Conservation (phyloP, 2,329 filamentous ascomycete species). For the Botrytis porri region DNA sequence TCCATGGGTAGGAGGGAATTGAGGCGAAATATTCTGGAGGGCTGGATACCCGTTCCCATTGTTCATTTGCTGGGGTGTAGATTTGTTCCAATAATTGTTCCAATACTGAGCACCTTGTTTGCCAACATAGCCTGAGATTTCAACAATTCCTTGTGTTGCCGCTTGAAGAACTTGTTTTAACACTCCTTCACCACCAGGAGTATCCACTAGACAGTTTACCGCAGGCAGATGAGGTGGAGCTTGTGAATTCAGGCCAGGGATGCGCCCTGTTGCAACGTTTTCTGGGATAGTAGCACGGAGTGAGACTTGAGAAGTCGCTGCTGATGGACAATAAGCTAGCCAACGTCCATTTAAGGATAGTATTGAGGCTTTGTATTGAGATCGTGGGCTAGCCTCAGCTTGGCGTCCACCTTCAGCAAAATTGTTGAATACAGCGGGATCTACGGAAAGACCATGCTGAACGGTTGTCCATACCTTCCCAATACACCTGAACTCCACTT, state of each 20-base stretch:
- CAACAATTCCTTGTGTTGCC: conserved; percentile 74
- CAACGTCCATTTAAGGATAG: conserved; percentile 69
- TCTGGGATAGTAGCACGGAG: conserved; percentile 64
- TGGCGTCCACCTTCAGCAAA: conserved; percentile 37
- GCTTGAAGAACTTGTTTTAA: conserved; percentile 76
- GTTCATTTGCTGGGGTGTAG: conserved; percentile 45
- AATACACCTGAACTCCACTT: conserved; percentile 16
- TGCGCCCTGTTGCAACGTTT: conserved; percentile 49
- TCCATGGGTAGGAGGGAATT: conserved; percentile 76
- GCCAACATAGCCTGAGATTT: conserved; percentile 71
- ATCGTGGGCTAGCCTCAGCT: conserved; percentile 42
- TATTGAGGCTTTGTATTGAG: conserved; percentile 58
- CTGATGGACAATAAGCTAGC: conserved; percentile 72
- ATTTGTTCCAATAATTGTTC: conserved; percentile 75
- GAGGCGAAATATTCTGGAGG: conserved; percentile 37
- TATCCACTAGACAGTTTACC: conserved; percentile 65
- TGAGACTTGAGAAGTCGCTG: conserved; percentile 67
- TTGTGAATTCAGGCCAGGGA: conserved; percentile 56
- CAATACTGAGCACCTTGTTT: conserved; percentile 75
- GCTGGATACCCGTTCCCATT: conserved; percentile 39
- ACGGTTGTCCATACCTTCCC: conserved; percentile 92
- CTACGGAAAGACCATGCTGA: conserved; percentile 55
- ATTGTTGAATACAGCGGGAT: conserved; percentile 25
- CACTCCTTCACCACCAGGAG: conserved; percentile 68
- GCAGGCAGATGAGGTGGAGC: conserved; percentile 67